Evolutionary conservation across 2,329 filamentous ascomycete species (phyloP).

Genomic region (Paecilomyces fulvus): DNA sequence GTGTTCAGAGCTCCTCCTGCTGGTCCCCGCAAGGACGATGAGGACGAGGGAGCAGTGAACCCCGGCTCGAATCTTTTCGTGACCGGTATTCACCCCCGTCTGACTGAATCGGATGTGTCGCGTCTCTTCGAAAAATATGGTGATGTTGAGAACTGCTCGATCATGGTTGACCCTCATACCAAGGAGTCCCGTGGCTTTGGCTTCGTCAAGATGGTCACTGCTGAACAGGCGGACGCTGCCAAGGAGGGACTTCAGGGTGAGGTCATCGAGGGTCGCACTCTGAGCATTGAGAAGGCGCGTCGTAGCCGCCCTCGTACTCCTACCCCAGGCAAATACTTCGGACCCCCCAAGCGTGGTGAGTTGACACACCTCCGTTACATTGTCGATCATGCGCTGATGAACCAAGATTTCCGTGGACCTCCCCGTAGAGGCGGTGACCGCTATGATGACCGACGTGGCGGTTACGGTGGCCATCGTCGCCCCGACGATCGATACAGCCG

Average conservation of each 20-base stretch:
- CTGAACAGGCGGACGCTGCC: conserved; percentile 90
- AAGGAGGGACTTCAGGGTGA: conserved; percentile 95
- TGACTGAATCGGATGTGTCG: conserved; percentile 81
- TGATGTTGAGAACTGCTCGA: conserved; percentile 97
- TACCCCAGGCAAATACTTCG: conserved; percentile 98
- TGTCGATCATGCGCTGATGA: conserved; percentile 1
- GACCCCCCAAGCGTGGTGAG: conserved; percentile 93
- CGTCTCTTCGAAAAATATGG: conserved; percentile 98
- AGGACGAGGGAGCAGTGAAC: conserved; percentile 73
- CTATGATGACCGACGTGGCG: conserved; percentile 47
- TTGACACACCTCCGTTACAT: not conserved
- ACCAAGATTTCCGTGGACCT: conserved; percentile 34
- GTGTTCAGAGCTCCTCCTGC: conserved; percentile 37
- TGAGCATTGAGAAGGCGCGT: conserved; percentile 98
- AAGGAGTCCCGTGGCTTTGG: conserved; percentile 98
- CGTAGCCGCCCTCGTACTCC: conserved; percentile 90
- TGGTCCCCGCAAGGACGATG: conserved; percentile 43
- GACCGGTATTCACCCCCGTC: conserved; percentile 89
- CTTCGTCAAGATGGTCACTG: conserved; percentile 97
- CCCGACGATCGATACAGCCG: conserved; percentile 35
- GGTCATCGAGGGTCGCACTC: conserved; percentile 84
- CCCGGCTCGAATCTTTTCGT: conserved; percentile 98
- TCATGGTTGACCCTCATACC: conserved; percentile 97
- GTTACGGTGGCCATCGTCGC: conserved; percentile 42
- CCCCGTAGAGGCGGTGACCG: conserved; percentile 38